A percentile compares a stretch with the other conserved stretches of the same genome.
phyloP scores from a whole-genome alignment of 2,329 filamentous ascomycete genomes.

The Orbilia quercus region DNA sequence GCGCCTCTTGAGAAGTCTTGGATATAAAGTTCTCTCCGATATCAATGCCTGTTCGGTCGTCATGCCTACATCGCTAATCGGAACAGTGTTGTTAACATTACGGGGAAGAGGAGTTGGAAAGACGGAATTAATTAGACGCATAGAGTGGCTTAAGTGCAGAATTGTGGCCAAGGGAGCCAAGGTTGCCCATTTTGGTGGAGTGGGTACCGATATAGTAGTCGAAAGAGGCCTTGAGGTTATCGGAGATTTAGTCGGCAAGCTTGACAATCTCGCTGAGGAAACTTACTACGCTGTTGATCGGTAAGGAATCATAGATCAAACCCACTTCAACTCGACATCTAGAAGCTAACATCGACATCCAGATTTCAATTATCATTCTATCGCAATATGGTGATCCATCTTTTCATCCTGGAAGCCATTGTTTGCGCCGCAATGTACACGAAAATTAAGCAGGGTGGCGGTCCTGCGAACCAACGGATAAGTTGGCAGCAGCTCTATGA shows the following conservation, averaged over 20 bases:
- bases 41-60: constrained; percentile 97
- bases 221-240: constrained; percentile 91
- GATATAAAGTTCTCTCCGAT: constrained; percentile 90
- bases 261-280: constrained; percentile 83
- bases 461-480: constrained; percentile 81
- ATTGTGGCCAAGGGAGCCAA: constrained; percentile 82
- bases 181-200: constrained; percentile 89
- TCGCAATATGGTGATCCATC: constrained; percentile 98
- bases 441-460: constrained; percentile 89
- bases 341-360: constrained; percentile 58
- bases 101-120: constrained; percentile 92
- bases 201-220: constrained; percentile 82
- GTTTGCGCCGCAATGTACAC: constrained; percentile 92
- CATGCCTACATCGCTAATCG: constrained; percentile 96
- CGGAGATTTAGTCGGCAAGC: constrained; percentile 84
- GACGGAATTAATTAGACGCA: constrained; percentile 81
- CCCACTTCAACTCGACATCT: not conserved
- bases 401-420: constrained; percentile 93
- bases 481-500: constrained; percentile 76
- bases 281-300: constrained; percentile 95
- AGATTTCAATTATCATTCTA: constrained; percentile 95
- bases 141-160: constrained; percentile 87
- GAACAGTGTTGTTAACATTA: constrained; percentile 89
- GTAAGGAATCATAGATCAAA: constrained; percentile 55
- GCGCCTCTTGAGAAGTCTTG: constrained; percentile 83